Evolutionary conservation across 208 protist genomes (phyloP), one percentile per base, ranked within the genome.

Genomic region (Leptomonas pyrrhocoris): DNA sequence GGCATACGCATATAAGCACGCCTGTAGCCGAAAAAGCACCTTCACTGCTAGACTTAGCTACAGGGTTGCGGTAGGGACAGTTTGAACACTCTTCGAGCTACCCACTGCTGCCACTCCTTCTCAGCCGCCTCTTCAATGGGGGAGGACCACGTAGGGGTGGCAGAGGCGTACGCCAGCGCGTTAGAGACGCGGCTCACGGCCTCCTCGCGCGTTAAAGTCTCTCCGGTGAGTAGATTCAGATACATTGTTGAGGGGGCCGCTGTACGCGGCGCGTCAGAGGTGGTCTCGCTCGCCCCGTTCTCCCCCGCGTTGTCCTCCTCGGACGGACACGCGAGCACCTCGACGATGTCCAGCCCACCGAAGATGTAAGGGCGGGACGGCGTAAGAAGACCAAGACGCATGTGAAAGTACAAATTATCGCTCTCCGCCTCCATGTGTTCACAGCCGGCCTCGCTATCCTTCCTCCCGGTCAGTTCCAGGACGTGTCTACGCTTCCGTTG

Each of bases 351-450:
- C 56, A 81, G 72, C 0, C 90, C 90, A 28, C 90, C 90, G 72
- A 93, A 95, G 16, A 86, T 77, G 27, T 61, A 74, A 18, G 90
- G 90, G 19, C 82, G 66, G 25, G 86, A 87, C 21, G 87, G 74
- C n/a, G 90, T 95, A 36, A 95, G 81, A 31, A 95, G 66, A 2
- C 86, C 82, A 11, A 89, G 68, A 21, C 88, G 80, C 28, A 86
- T 74, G 74, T 92, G 85, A 21, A 95, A 75, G 66, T 89, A 95
- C 50, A 93, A 73, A 50, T 48, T 38, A 8, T 31, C 51, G 31
- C 65, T 74, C 19, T 55, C 69, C 7, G 46, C 58, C 34, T 71
- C 54, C 53, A 36, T 62, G 31, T 72, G 31, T 23, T 57, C 49
- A 21, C 49, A 45, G 28, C 46, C 38, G 16, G 45, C 30, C 30